Evolutionary conservation across 495 filamentous ascomycete genomes (phyloP).

Genomic region (Glonium stellatum): DNA sequence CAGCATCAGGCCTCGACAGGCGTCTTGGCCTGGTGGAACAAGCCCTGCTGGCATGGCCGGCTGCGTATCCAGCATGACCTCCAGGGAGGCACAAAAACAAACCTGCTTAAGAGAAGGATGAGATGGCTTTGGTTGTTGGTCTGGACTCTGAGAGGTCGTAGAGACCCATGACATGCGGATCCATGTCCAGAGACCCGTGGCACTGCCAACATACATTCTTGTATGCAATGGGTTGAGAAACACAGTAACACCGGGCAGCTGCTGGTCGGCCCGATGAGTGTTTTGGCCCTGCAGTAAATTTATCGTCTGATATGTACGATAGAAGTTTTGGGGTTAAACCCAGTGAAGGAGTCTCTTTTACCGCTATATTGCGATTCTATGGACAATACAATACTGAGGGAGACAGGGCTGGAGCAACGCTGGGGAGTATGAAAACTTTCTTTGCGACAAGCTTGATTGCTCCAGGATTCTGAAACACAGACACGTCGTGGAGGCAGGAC

Average conservation of each 20-base stretch:
- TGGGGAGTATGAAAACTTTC: background rate
- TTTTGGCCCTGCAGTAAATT: background rate
- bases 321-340: background rate
- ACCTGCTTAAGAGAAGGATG: background rate
- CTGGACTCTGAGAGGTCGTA: background rate
- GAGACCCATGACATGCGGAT: background rate
- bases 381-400: background rate
- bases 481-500: background rate
- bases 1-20: background rate
- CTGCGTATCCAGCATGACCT: conserved; percentile 3
- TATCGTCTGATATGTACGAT: background rate
- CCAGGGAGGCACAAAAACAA: background rate
- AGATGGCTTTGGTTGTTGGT: background rate
- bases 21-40: background rate
- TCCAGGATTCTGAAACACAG: background rate
- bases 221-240: background rate
- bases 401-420: background rate
- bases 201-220: background rate
- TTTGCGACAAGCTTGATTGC: background rate
- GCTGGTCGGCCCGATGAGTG: background rate
- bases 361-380: background rate
- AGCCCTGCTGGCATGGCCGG: background rate
- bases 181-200: background rate
- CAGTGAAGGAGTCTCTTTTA: background rate
- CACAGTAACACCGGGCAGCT: background rate